Base-by-base conservation (phyloP, 2,329 filamentous ascomycete species). In the Sporothrix pseudoabietina region DNA sequence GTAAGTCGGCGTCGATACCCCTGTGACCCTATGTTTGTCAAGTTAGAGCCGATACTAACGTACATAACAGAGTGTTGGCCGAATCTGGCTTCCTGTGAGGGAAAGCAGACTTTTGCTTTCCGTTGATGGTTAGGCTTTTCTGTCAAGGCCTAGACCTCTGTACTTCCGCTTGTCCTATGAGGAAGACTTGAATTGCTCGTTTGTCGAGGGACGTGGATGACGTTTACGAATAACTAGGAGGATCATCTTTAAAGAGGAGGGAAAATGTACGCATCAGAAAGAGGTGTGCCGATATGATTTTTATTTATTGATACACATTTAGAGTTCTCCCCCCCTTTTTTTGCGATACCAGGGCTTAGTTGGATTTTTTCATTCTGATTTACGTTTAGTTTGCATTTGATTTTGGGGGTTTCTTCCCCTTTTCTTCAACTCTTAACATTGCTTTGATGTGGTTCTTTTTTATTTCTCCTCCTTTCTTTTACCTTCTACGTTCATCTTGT, bases 1-100 rank as follows among this genome's bases (percentile, higher is more conserved):
- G 94, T 97, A 90, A 44, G 76, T 75, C 19, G n/a, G 16, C 16
- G 39, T 30, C 9, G 12, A 61, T 32, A 19, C 22, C 35, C 32
- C 35, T n/a, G 8, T 22, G 10, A n/a, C 35, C 0, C 5, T 10
- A 4, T 52, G 8, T 44, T 10, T 14, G 10, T 10, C 41, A 7
- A 9, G n/a, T 14, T 52, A 16, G 1, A 44, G 22, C 54, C 30
- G 30, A 14, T 54, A 72, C 74, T 77, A 69, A 76, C 74, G 19
- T 54, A 9, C 49, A 59, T 35, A 66, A 73, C 74, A 80, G 79
- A 74, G 79, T 80, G 65, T 72, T 80, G 75, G 79, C 79, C 75
- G 79, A 80, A 71, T 80, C 79, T 55, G 79, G 79, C 54, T 80
- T 80, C 77, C 77, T 80, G 44, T 80, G 77, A 80, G 74, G 26